phyloP scores from a whole-genome alignment of 352 stramenopile species.

The Globisporangium emineosum region DNA sequence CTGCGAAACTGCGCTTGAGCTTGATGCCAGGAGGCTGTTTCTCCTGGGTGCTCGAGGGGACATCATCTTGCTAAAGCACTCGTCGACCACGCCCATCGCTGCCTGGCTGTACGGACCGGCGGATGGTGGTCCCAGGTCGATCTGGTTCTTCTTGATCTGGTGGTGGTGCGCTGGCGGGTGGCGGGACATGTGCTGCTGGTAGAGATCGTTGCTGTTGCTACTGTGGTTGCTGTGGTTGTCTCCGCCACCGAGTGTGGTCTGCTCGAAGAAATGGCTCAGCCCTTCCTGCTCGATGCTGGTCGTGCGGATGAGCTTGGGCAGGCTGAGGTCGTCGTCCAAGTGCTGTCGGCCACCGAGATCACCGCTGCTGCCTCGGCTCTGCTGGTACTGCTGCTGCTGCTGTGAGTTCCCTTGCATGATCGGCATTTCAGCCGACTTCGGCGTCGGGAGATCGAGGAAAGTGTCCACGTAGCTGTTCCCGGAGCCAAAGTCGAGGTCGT shows the following conservation, averaged over 20 bases:
- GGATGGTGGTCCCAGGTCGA: conserved; percentile 5
- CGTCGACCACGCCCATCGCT: conserved; percentile 39
- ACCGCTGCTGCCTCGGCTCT: not conserved
- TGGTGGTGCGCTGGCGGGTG: conserved; percentile 5
- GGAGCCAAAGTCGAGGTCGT: conserved; percentile 51
- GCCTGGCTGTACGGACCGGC: conserved; percentile 17
- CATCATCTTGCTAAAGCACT: conserved; percentile 47
- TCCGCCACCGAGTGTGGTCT: conserved; percentile 44
- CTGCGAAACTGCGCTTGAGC: conserved; percentile 19
- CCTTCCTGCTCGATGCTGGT: conserved; percentile 76
- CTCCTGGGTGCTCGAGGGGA: conserved; percentile 17
- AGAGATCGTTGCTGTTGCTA: not conserved
- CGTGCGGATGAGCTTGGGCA: conserved; percentile 60
- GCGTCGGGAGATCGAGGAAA: conserved; percentile 71
- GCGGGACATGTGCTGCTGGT: not conserved
- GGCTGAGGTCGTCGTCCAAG: conserved; percentile 27
- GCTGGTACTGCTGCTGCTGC: conserved; percentile 12
- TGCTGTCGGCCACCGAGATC: not conserved
- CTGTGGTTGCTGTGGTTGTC: conserved; percentile 4
- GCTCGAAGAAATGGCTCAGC: conserved; percentile 69
- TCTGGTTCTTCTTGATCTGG: conserved; percentile 17
- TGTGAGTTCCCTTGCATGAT: conserved; percentile 17
- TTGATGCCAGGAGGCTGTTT: conserved; percentile 15
- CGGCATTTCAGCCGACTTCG: conserved; percentile 51
- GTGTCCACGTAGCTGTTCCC: conserved; percentile 48